Evolutionary conservation across 768 basidiomycete genomes (phyloP), one percentile per base, ranked within the genome.

Genomic region (Lepiota venenata): DNA sequence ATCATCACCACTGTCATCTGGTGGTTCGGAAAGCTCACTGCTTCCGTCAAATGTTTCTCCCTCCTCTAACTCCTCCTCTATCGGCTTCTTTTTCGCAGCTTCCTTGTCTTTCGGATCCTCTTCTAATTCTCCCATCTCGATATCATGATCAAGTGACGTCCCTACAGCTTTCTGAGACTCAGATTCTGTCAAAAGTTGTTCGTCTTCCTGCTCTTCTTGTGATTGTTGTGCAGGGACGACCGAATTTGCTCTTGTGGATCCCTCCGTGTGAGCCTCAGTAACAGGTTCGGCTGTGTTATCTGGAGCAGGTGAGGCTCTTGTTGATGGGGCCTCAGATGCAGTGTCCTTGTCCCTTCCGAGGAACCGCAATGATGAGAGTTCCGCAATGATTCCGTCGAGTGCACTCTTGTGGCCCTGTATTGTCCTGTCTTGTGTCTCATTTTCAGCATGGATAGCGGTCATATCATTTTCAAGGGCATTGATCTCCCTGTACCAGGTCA

Each of bases 41-140:
- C 88, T 89, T 38, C 78, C 76, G 62, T 91, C 89, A 54, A 87
- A 91, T 35, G 91, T 89, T 68, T 93, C 91, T 21, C 91, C 91
- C 70, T 93, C 91, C 64, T 93, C 91, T 57, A 91, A 69, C 47
- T 93, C 91, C 61, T 92, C 60, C n/a, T n/a, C n/a, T 50, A 80
- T 72, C 38, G 64, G 51, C 58, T 80, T 85, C 67, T 74, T 83
- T 67, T 81, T 84, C 22, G 65, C 68, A 25, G 46, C 53, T 20
- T 55, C 53, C 60, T 82, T 78, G 38, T 67, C 67, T 56, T 76
- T 81, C 2, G 82, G 81, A 50, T 82, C 81, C 63, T 93, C 91
- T 56, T 88, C 85, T 2, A 93, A 80, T 64, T 93, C 91, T n/a
- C 91, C 91, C 91, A 93, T 93, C 68, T 93, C 91, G 58, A 93